Conservation (phyloP, 1,284 basidiomycete genomes). For the Athelia sp. region DNA sequence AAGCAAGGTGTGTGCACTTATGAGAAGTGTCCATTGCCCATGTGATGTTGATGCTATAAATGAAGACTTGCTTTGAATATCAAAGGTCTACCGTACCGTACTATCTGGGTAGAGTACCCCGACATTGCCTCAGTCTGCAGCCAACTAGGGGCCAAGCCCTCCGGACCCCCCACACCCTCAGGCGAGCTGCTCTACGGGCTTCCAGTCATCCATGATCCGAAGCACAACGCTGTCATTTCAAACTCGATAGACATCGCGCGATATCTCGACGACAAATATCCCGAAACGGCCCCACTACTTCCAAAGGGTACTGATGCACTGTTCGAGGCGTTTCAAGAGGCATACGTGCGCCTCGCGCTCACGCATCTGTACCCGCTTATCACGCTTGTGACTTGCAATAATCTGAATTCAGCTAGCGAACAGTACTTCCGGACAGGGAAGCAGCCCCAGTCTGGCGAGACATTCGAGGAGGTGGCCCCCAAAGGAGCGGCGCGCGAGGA, state of each 20-base stretch:
- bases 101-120: neutral
- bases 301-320: conserved; percentile 23
- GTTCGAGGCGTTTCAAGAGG: conserved; percentile 24
- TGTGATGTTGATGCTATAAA: neutral
- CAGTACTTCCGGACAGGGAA: conserved; percentile 33
- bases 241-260: conserved; percentile 3
- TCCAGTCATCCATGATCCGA: conserved; percentile 2
- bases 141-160: neutral
- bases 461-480: conserved; percentile 29
- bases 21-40: neutral
- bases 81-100: neutral
- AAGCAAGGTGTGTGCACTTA: neutral
- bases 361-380: conserved; percentile 18
- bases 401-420: conserved; percentile 25
- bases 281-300: conserved; percentile 26
- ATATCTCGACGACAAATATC: conserved; percentile 36
- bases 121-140: neutral
- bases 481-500: conserved; percentile 19
- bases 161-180: neutral
- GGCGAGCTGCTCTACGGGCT: conserved; percentile 1
- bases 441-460: conserved; percentile 26
- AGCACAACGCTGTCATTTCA: neutral
- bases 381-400: conserved; percentile 13
- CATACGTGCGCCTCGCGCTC: conserved; percentile 14
- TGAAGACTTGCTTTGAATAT: neutral